Percentiles rank a stretch among this genome's conserved stretches.
These are phyloP conservation scores for Curvularia spicifera DNA, from an alignment of 2,329 filamentous ascomycete species.

Conservation along the genomic window DNA sequence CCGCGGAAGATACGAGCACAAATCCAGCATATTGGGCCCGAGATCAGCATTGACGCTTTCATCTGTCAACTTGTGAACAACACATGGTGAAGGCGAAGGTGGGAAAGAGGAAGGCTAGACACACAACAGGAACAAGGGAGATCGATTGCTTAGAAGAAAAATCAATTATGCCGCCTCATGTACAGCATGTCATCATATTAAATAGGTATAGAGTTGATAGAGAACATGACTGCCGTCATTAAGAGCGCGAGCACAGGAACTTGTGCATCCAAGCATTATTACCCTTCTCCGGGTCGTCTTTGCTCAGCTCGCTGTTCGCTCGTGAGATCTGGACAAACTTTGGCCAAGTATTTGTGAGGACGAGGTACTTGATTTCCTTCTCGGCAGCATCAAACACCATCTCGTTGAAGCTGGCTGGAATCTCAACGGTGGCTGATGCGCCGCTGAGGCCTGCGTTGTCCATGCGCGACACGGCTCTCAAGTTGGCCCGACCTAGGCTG, in stretches of 20 bases:
- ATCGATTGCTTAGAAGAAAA: not conserved
- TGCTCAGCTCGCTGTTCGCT: slow-evolving; percentile 28
- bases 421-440: slow-evolving; percentile 20
- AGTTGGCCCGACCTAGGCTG: slow-evolving; percentile 37
- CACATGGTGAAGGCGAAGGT: not conserved
- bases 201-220: not conserved
- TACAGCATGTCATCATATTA: slow-evolving; percentile 7
- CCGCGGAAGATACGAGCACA: not conserved
- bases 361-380: slow-evolving; percentile 45
- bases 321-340: slow-evolving; percentile 43
- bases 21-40: not conserved
- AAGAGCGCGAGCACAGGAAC: slow-evolving; percentile 15
- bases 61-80: not conserved
- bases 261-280: slow-evolving; percentile 13
- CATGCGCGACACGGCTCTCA: slow-evolving; percentile 35
- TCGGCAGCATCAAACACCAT: slow-evolving; percentile 42
- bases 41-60: not conserved
- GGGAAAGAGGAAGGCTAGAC: not conserved
- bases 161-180: not conserved
- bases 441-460: slow-evolving; percentile 28
- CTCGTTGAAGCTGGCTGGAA: slow-evolving; percentile 37
- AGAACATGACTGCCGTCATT: not conserved
- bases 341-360: slow-evolving; percentile 47
- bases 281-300: slow-evolving; percentile 25
- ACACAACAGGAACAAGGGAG: not conserved